A percentile compares a stretch with the other conserved stretches of the same genome.
Conservation (phyloP, 352 stramenopile genomes). For the Phytopythium helicoides region DNA sequence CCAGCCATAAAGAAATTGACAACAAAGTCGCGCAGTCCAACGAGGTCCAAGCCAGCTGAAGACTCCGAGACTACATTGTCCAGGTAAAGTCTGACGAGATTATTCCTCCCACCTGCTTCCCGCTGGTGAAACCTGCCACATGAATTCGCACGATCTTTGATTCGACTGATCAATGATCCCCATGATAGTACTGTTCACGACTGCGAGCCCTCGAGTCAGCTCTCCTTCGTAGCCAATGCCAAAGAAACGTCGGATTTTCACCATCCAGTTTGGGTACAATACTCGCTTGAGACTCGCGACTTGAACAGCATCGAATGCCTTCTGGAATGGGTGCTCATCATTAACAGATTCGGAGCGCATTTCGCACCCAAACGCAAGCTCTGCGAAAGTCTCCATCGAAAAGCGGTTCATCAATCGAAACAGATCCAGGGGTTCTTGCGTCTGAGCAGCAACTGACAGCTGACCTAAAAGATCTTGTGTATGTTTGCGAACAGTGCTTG, state of each 20-base stretch:
- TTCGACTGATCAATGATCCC: constrained; percentile 32
- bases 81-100: not conserved
- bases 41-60: constrained; percentile 15
- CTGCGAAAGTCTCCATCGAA: constrained; percentile 24
- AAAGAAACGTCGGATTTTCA: constrained; percentile 34
- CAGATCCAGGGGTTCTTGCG: constrained; percentile 10
- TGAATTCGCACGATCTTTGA: too few relatives aligned
- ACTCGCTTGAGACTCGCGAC: constrained; percentile 34
- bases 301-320: constrained; percentile 28
- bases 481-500: constrained; percentile 35
- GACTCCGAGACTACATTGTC: constrained; percentile 16
- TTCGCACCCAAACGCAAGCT: constrained; percentile 32
- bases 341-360: constrained; percentile 8
- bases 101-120: constrained; percentile 11
- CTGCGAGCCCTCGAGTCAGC: constrained; percentile 14
- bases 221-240: constrained; percentile 24
- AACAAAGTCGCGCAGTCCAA: constrained; percentile 62
- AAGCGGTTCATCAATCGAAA: constrained; percentile 7
- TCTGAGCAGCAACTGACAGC: constrained; percentile 11
- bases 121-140: constrained; percentile 30
- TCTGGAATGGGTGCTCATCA: constrained; percentile 20
- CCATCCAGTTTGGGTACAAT: constrained; percentile 41
- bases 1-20: constrained; percentile 73
- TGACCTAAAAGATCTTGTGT: constrained; percentile 21
- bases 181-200: constrained; percentile 12